These are phyloP conservation scores for Sugiyamaella chiloensis DNA, from an alignment of 805 yeast genomes.

Conservation along the genomic window DNA sequence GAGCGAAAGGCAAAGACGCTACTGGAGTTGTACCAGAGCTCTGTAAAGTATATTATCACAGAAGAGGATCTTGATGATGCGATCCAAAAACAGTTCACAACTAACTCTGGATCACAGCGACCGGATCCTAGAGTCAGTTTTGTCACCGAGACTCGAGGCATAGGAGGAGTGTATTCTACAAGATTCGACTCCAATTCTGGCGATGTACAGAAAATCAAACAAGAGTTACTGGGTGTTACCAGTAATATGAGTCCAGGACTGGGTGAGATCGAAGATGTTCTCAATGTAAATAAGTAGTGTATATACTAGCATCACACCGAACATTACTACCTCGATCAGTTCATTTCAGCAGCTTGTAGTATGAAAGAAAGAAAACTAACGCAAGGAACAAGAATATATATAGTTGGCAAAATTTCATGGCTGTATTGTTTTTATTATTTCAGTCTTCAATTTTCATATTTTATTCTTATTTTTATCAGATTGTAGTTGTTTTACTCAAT, in stretches of 20 bases:
- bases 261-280: conserved; percentile 29
- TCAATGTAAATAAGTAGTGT: conserved; percentile 2
- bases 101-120: conserved; percentile 11
- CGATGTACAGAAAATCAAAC: conserved; percentile 6
- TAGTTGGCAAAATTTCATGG: no score
- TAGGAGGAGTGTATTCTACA: conserved; percentile 1
- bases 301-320: no score
- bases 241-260: conserved; percentile 28
- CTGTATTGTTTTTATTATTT: no score
- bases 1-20: conserved; percentile 54
- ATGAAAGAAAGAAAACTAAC: no score
- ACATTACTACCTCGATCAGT: no score
- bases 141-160: conserved; percentile 7
- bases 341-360: no score
- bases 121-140: conserved; percentile 10
- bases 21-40: conserved; percentile 67
- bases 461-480: no score
- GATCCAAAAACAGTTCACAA: conserved; percentile 52
- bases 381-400: no score
- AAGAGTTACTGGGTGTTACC: conserved; percentile 26
- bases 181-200: conserved; percentile 6
- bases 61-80: conserved; percentile 61
- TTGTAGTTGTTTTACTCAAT: no score
- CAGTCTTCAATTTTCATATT: no score
- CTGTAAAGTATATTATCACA: conserved; percentile 66